Base-by-base conservation (phyloP, 192 early-diverging fungal genomes). In the Coemansia aciculifera region DNA sequence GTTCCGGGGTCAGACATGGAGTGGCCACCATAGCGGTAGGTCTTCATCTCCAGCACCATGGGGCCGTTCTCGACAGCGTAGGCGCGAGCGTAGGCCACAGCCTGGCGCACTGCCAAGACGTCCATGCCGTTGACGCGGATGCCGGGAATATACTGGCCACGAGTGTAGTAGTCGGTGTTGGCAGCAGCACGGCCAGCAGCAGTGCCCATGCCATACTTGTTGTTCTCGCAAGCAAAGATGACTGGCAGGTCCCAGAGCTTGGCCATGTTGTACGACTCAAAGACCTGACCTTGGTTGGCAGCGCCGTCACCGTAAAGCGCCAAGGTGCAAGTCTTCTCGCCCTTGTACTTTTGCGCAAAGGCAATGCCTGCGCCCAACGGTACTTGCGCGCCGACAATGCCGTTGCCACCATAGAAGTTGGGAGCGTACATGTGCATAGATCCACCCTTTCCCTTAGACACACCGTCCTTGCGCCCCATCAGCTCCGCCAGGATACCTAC, bases 1-100 rank as follows among this genome's bases (percentile, higher is more conserved):
- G 95, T 99, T 71, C 97, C 97, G 24, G 95, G 97, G 84, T 99
- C 95, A 64, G 95, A 99, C 97, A 99, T 99, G 71, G 97, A 99
- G 94, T 99, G 97, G 62, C 97, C 97, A 83, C 95, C 97, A 85
- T 99, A 99, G 61, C 95, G 94, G 86, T 99, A 99, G 27, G 97
- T 99, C 70, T 91, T 90, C 88, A 97, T 88, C 87, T 99, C 95
- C 79, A 97, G 86, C 32, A 99, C 87, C 62, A 98, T 76, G 42
- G 97, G 95, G 11, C 97, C 97, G 70, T 89, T 94, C 59, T 77
- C 71, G 44, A 87, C 63, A 4, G 89, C 88, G 89, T 91, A 96
- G 74, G 97, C 87, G 71, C 94, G 91, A 54, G 94, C 95, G 71
- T 88, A 91, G 40, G 84, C 83, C 73, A 86, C 87, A n/a, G 94